Evolutionary conservation across 495 filamentous ascomycete genomes (phyloP), one percentile per base, ranked within the genome.

Genomic region (Aspergillus conjunctus): DNA sequence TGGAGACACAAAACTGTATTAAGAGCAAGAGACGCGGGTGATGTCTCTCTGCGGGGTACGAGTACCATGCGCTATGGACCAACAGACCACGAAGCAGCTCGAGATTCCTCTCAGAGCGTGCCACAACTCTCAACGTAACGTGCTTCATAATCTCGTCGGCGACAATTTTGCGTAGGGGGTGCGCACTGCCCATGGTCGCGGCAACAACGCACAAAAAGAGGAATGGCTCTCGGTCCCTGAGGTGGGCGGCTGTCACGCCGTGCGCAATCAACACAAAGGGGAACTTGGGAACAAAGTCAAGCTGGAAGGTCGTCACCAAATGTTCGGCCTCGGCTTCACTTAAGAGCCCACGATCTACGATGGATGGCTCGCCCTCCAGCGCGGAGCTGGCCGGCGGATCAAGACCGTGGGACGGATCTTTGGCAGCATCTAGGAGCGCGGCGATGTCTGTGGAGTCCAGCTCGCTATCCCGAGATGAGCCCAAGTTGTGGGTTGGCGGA

Each of bases 121-220:
- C 55, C 54, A 68, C 58, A 21, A 66, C 21, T 18, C 66, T 61
- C 33, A 57, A 48, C 1, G 60, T 66, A 48, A 68, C 51, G 18
- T 68, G 66, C 34, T 64, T 64, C 58, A 66, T 66, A 12, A 68
- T 64, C 52, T 68, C 66, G 39, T 68, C 66, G 7, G 51, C 32
- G 21, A 68, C 51, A 11, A 30, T 54, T 51, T 57, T 52, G 58
- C 60, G 58, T 22, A 68, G 58, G 52, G 60, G 58, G 26, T 63
- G 63, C 14, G 48, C 31, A 58, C 58, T 66, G 41, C 63, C 56
- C 18, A 68, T 64, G 10, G 63, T 60, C 45, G 63, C 66, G 20
- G 58, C 48, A 39, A 68, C 58, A 21, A 68, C 33, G 39, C 60
- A 66, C 21, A 66, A 51, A 51, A 68, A 68, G 20, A 68, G 61